These are phyloP conservation scores for Arabis alpina DNA, from an alignment of 345 rosid species.

Conservation along the genomic window DNA sequence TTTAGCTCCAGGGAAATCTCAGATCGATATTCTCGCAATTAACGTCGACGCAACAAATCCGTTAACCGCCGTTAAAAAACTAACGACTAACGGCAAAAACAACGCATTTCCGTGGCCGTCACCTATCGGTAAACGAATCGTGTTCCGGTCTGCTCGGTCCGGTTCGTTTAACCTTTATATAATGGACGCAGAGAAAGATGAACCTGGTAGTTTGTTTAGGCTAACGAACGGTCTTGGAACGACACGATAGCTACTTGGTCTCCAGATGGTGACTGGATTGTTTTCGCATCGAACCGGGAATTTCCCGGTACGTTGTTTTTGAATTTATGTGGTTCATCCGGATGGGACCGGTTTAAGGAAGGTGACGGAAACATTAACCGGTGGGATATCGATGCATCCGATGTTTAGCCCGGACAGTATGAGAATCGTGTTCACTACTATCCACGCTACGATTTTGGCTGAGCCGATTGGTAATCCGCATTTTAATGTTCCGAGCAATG, in stretches of 20 bases:
- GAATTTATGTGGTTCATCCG: constrained; percentile 70
- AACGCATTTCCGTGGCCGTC: constrained; percentile 88
- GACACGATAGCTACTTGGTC: constrained; percentile 97
- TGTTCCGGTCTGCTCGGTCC: constrained; percentile 73
- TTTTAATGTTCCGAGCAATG: constrained; percentile 80
- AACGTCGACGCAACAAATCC: constrained; percentile 48
- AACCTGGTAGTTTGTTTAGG: constrained; percentile 55
- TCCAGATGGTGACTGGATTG: constrained; percentile 75
- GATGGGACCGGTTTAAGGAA: constrained; percentile 76
- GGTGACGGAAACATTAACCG: constrained; percentile 59
- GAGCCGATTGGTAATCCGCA: constrained; percentile 84
- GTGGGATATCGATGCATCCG: constrained; percentile 72
- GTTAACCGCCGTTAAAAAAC: constrained; percentile 43
- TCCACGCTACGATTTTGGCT: constrained; percentile 70
- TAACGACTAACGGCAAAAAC: constrained; percentile 68
- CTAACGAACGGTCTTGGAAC: constrained; percentile 76
- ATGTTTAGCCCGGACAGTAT: constrained; percentile 77
- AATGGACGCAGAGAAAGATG: constrained; percentile 76
- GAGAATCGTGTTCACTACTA: constrained; percentile 66
- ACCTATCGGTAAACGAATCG: constrained; percentile 79
- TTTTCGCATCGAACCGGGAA: constrained; percentile 73
- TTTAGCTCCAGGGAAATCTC: constrained; percentile 55
- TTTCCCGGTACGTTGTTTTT: constrained; percentile 69
- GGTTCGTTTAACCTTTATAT: constrained; percentile 79
- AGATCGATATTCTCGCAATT: constrained; percentile 70